A percentile compares a stretch with the other conserved stretches of the same genome.
Evolutionary conservation across 2,329 filamentous ascomycete genomes (phyloP).

Genomic region (Clonostachys sp.): DNA sequence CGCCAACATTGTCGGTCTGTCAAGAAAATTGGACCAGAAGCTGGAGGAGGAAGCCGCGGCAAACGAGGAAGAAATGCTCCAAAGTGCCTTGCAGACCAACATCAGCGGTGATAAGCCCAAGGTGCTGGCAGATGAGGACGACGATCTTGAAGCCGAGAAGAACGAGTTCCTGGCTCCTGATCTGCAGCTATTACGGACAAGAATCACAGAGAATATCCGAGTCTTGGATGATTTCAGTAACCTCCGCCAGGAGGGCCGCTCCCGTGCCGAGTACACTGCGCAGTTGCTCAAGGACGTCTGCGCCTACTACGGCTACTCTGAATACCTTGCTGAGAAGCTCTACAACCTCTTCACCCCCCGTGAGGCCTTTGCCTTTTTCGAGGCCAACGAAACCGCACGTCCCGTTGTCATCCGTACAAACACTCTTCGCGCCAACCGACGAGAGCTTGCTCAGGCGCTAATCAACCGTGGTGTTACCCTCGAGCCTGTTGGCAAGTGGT

Average conservation of each 20-base stretch:
- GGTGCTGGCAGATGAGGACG: constrained; percentile 58
- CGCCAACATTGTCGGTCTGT: constrained; percentile 92
- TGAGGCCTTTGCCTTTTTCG: constrained; percentile 97
- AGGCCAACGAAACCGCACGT: constrained; percentile 92
- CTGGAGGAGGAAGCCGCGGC: constrained; percentile 75
- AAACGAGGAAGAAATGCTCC: constrained; percentile 79
- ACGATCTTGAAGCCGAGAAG: constrained; percentile 51
- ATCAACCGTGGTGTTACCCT: constrained; percentile 96
- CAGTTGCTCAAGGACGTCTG: constrained; percentile 90
- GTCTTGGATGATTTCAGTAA: constrained; percentile 86
- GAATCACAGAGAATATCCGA: constrained; percentile 90
- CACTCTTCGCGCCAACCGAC: constrained; percentile 72
- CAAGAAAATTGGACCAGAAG: constrained; percentile 76
- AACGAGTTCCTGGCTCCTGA: constrained; percentile 75
- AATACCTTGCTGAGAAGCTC: constrained; percentile 93
- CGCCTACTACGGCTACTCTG: constrained; percentile 93
- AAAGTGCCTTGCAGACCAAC: constrained; percentile 87
- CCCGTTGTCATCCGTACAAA: constrained; percentile 97
- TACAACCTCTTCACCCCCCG: constrained; percentile 87
- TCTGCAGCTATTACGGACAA: constrained; percentile 78
- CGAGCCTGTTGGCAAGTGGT: constrained; percentile 97
- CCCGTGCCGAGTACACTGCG: constrained; percentile 80
- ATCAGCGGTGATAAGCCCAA: constrained; percentile 73
- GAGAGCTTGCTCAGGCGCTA: constrained; percentile 84
- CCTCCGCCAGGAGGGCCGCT: constrained; percentile 73